These are phyloP conservation scores for Fallopia convolvulus DNA, from an alignment of 148 eudicot genomes.

Conservation along the genomic window DNA sequence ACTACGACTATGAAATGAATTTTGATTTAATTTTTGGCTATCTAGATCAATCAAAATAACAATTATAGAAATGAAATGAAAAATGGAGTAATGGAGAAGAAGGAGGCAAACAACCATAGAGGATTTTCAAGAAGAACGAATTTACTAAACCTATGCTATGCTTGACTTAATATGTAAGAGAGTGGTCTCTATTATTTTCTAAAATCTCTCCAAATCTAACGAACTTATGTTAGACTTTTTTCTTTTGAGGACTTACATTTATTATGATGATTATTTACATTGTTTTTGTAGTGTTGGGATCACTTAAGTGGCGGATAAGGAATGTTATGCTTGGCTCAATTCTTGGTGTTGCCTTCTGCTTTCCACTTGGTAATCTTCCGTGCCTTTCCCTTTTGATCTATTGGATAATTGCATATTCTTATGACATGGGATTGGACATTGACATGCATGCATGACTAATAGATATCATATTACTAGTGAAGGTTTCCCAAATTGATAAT, in stretches of 20 bases:
- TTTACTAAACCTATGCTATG: no score
- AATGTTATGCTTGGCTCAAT: constrained; percentile 81
- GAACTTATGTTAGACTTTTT: neutral
- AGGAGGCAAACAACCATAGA: no score
- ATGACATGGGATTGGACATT: neutral
- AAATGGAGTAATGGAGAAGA: no score
- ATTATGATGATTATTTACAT: neutral
- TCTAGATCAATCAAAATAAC: no score
- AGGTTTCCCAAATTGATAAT: neutral
- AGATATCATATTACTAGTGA: neutral
- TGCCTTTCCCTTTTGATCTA: neutral
- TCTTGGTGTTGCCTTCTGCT: constrained; percentile 80
- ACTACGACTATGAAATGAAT: neutral
- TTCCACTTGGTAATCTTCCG: constrained; percentile 49
- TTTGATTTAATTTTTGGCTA: no score
- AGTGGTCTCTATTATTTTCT: no score
- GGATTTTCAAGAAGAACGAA: no score
- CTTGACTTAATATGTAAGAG: no score
- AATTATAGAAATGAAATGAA: no score
- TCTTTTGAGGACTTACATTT: neutral
- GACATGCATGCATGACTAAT: neutral
- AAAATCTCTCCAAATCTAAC: no score
- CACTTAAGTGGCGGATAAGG: constrained; percentile 87
- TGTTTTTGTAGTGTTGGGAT: constrained; percentile 76
- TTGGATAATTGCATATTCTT: neutral